Evolutionary conservation across 2,329 filamentous ascomycete species (phyloP), one percentile per base, ranked within the genome.

Genomic region (Sphaerostilbella broomeana): DNA sequence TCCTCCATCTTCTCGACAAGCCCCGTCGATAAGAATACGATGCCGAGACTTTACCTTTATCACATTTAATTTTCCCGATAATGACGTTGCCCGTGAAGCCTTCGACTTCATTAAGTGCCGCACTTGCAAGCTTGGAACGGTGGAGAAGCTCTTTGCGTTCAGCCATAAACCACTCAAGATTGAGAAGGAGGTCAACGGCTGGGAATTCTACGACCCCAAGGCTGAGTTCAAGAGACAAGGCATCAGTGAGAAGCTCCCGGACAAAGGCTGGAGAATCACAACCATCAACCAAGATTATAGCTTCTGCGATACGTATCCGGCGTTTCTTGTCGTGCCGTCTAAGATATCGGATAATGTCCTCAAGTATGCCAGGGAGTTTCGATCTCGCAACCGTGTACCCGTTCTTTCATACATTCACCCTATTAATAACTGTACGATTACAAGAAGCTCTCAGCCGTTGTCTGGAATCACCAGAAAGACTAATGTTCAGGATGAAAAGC

Each of bases 321-420:
- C 81, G 4, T 59, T 94, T 32, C 71, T 98, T 17, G 83, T 83
- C 9, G 89, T 98, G 13, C 92, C 92, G 16, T 79, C 82, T 17
- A 79, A 77, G 43, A 94, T 98, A 50, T 97, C 90, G n/a, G 92
- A 98, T 62, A 95, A 92, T 55, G 88, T 90, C 33, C 75, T 98
- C 35, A 95, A 95, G 56, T 94, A 98, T 57, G 92, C 89, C 18
- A 84, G 81, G 43, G 77, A 81, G 46, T 97, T 94, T 63, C 84
- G 92, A 36, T 97, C 92, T 1, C 79, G 89, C 44, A 80, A 83
- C 47, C 81, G 92, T 44, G 89, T 98, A 60, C 92, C 92, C 2
- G 84, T 81, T 4, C 68, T 98, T 26, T 88, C 88, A 16, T 98
- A 98, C 61, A 77, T 95, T n/a, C 92, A 98, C 60, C 86, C 87